Conservation (phyloP, 2,329 filamentous ascomycete genomes). For the Microcyclosporella mali region DNA sequence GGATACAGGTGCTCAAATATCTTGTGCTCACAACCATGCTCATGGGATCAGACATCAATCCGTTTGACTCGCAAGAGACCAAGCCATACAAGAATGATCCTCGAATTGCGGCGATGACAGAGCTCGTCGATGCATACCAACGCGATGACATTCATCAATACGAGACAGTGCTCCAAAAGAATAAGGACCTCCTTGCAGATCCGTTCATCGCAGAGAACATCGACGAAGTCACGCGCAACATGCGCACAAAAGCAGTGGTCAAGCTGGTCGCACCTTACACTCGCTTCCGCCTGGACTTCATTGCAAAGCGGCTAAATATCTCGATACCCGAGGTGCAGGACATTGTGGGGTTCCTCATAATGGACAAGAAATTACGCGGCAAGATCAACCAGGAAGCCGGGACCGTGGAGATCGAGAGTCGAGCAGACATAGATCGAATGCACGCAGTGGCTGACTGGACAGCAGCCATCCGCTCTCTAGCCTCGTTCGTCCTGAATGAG, state of each 20-base stretch:
- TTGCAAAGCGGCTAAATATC: conserved; percentile 83
- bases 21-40: conserved; percentile 95
- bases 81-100: conserved; percentile 97
- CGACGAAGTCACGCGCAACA: conserved; percentile 95
- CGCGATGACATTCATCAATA: conserved; percentile 90
- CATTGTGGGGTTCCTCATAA: conserved; percentile 88
- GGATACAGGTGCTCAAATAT: conserved; percentile 96
- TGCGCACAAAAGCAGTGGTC: conserved; percentile 91
- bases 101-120: conserved; percentile 93
- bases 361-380: conserved; percentile 79
- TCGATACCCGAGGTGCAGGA: conserved; percentile 82
- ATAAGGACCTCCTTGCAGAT: conserved; percentile 83
- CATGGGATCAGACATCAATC: conserved; percentile 97
- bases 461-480: conserved; percentile 62
- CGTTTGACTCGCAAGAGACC: conserved; percentile 96
- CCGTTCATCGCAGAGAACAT: conserved; percentile 98
- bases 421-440: conserved; percentile 67
- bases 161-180: conserved; percentile 77
- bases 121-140: conserved; percentile 94
- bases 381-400: conserved; percentile 85
- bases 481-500: conserved; percentile 67
- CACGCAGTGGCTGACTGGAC: conserved; percentile 68
- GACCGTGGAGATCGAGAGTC: conserved; percentile 71
- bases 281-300: conserved; percentile 79
- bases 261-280: conserved; percentile 94